Percentiles rank a stretch among this genome's conserved stretches.
Evolutionary conservation across 1,139 yeast species (phyloP).

Genomic region (Yamadazyma songkhlaensis): DNA sequence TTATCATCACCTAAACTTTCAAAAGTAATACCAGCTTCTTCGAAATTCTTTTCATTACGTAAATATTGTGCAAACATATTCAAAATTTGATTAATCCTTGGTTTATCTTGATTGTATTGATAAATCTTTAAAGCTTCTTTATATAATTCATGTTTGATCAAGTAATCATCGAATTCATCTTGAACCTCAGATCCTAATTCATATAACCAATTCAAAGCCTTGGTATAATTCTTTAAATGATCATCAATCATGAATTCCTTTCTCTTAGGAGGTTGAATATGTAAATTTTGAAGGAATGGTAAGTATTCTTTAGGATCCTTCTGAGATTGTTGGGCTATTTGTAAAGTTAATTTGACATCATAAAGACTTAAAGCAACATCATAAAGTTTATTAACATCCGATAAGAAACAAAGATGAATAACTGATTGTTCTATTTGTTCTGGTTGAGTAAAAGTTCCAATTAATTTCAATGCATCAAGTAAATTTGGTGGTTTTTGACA

Average conservation of each 20-base stretch:
- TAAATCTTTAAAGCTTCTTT: conserved; percentile 63
- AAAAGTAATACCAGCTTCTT: conserved; percentile 74
- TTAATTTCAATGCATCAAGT: conserved; percentile 65
- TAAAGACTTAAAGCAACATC: conserved; percentile 79
- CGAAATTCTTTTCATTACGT: conserved; percentile 50
- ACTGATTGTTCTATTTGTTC: conserved; percentile 62
- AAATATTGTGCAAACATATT: conserved; percentile 61
- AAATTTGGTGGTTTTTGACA: conserved; percentile 88
- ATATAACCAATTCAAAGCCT: conserved; percentile 67
- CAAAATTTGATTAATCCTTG: conserved; percentile 55
- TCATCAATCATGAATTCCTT: conserved; percentile 79
- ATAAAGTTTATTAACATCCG: conserved; percentile 83
- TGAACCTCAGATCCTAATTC: conserved; percentile 48
- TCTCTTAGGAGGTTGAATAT: conserved; percentile 63
- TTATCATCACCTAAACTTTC: conserved; percentile 61
- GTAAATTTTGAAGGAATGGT: conserved; percentile 83
- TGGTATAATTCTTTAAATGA: conserved; percentile 60
- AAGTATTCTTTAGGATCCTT: conserved; percentile 97
- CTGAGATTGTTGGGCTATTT: conserved; percentile 93
- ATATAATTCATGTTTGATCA: conserved; percentile 72
- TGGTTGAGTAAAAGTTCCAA: conserved; percentile 45
- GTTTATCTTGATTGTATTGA: conserved; percentile 47
- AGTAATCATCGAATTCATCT: conserved; percentile 66
- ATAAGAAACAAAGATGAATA: conserved; percentile 84
- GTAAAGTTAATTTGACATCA: conserved; percentile 74